Conservation (phyloP, 495 filamentous ascomycete species). For the Podospora pseudoanserina region DNA sequence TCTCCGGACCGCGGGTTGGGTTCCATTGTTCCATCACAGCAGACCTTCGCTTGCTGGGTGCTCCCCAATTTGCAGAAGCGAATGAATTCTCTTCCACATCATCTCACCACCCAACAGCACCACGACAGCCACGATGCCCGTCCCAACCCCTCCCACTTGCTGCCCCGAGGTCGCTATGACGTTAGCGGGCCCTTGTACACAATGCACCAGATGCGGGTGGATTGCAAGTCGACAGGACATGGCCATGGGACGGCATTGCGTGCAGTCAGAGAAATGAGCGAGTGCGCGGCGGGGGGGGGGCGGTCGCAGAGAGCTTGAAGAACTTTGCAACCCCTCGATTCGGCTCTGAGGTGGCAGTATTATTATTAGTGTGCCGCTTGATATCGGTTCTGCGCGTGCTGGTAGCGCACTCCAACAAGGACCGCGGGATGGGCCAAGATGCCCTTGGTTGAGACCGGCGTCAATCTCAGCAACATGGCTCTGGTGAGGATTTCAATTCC, state of each 20-base stretch:
- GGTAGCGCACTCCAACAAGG: not conserved
- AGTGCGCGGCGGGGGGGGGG: no score
- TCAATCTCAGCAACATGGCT: not conserved
- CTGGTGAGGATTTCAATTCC: slow-evolving; percentile 1
- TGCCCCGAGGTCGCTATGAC: not conserved
- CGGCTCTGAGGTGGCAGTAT: not conserved
- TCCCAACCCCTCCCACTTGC: not conserved
- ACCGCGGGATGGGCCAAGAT: not conserved
- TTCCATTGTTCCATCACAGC: slow-evolving; percentile 8
- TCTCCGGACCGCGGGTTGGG: slow-evolving; percentile 10
- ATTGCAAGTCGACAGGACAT: not conserved
- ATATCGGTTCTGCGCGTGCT: not conserved
- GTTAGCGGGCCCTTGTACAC: not conserved
- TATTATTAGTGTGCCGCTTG: not conserved
- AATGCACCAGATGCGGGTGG: not conserved
- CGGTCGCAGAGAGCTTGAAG: not conserved
- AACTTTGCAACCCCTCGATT: not conserved
- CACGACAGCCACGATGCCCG: not conserved
- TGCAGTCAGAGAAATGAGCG: slow-evolving; percentile 6
- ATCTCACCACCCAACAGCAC: not conserved
- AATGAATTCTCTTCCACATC: not conserved
- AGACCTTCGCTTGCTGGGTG: slow-evolving; percentile 5
- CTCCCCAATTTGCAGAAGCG: slow-evolving; percentile 9
- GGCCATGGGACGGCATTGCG: slow-evolving; percentile 2
- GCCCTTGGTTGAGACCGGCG: not conserved